Conservation (phyloP, 202 grass and related monocot species). For the Panicum hallii region DNA sequence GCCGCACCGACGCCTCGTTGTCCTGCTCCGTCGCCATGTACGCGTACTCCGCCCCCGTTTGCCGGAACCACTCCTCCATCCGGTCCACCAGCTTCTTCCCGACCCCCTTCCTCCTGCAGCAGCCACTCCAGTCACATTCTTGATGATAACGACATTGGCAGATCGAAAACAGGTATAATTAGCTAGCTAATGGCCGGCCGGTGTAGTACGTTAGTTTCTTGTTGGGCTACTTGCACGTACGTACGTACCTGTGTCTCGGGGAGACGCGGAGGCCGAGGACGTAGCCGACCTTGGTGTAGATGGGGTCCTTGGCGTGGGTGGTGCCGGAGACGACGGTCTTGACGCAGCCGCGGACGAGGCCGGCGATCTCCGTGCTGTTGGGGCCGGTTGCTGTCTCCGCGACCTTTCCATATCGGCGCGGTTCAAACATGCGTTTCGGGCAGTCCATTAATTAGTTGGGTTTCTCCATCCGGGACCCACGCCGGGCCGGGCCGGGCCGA, state of each 20-base stretch:
- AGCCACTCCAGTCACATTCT: not conserved
- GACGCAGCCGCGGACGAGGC: constrained; percentile 79
- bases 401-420: constrained; percentile 58
- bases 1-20: constrained; percentile 77
- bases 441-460: constrained; percentile 36
- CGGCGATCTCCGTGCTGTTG: constrained; percentile 58
- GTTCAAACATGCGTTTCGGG: constrained; percentile 54
- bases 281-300: constrained; percentile 80
- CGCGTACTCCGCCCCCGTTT: constrained; percentile 74
- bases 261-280: constrained; percentile 95
- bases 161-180: not conserved
- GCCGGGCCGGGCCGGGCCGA: not conserved
- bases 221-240: not conserved
- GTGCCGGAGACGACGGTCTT: constrained; percentile 73
- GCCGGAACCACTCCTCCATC: constrained; percentile 88
- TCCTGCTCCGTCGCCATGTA: constrained; percentile 93
- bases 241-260: constrained; percentile 66
- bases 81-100: constrained; percentile 66
- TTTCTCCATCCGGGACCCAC: constrained; percentile 40
- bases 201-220: not conserved
- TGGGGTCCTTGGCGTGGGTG: constrained; percentile 26
- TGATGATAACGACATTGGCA: not conserved
- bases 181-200: not conserved
- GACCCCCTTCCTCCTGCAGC: constrained; percentile 68
- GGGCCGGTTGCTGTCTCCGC: constrained; percentile 56